A percentile compares a stretch with the other conserved stretches of the same genome.
Conservation (phyloP, 805 yeast species). For the Suhomyces tanzawaensis region DNA sequence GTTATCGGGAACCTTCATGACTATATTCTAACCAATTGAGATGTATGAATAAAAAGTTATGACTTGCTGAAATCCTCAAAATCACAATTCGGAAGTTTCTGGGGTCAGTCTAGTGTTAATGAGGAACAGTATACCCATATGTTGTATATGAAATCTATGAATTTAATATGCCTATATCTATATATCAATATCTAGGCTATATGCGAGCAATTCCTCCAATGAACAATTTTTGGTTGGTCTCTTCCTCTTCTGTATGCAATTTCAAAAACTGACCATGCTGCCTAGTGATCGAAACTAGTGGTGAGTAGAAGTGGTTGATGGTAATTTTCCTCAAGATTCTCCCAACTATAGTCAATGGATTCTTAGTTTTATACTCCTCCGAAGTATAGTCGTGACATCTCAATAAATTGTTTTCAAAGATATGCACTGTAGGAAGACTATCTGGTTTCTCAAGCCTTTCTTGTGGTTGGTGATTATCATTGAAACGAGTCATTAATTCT, state of each 20-base stretch:
- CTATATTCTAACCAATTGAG: too few relatives aligned
- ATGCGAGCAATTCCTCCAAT: conserved; percentile 28
- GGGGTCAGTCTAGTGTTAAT: too few relatives aligned
- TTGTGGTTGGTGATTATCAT: neutral
- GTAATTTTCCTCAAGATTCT: conserved; percentile 17
- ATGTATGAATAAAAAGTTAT: too few relatives aligned
- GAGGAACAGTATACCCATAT: too few relatives aligned
- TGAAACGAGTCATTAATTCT: conserved; percentile 10
- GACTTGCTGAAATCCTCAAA: too few relatives aligned
- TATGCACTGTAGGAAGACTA: conserved; percentile 24
- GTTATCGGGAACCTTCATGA: too few relatives aligned
- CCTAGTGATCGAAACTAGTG: conserved; percentile 19
- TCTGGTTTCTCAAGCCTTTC: conserved; percentile 1
- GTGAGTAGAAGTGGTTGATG: conserved; percentile 27
- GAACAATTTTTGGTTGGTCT: conserved; percentile 21
- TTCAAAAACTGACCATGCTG: conserved; percentile 19
- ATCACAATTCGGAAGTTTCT: too few relatives aligned
- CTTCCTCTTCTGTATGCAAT: conserved; percentile 20
- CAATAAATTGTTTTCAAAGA: conserved; percentile 29
- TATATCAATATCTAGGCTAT: too few relatives aligned
- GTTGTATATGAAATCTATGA: too few relatives aligned
- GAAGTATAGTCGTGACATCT: conserved; percentile 20
- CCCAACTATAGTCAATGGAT: conserved; percentile 11
- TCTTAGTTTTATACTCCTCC: conserved; percentile 15
- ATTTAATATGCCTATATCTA: too few relatives aligned